Percentiles rank a stretch among this genome's conserved stretches.
phyloP scores from a whole-genome alignment of 176 grass and related monocot genomes.

The Lolium perenne region DNA sequence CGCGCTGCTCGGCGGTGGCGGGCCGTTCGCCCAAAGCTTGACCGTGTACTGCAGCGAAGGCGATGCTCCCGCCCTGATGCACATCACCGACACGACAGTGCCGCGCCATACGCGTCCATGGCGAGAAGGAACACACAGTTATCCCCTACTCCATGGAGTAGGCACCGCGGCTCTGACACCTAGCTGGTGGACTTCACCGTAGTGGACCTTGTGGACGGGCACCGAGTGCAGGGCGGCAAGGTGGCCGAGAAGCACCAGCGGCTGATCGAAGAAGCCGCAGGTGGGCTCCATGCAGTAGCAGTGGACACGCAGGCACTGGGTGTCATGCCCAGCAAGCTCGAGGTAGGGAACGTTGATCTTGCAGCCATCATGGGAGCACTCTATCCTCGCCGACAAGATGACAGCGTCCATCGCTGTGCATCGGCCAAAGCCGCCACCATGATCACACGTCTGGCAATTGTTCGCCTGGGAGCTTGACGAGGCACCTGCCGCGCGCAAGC shows the following conservation, averaged over 20 bases:
- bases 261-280: neutral
- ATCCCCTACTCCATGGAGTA: neutral
- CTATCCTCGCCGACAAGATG: neutral
- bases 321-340: no score
- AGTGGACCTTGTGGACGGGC: neutral
- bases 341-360: no score
- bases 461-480: neutral
- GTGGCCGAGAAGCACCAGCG: neutral
- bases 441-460: conserved; percentile 16
- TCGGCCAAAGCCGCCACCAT: neutral
- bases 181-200: neutral
- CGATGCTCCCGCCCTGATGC: neutral
- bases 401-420: neutral
- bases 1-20: neutral
- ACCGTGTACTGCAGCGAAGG: neutral
- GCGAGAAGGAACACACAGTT: neutral
- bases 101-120: neutral
- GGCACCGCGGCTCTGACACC: neutral
- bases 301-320: no score
- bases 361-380: no score
- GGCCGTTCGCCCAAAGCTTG: neutral
- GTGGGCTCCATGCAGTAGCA: neutral
- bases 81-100: neutral
- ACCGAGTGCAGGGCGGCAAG: neutral
- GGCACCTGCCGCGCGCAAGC: conserved; percentile 26